Percentiles rank a stretch among this genome's conserved stretches.
Evolutionary conservation across 1,284 basidiomycete species (phyloP).

Genomic region (Stygiomarasmius scandens): DNA sequence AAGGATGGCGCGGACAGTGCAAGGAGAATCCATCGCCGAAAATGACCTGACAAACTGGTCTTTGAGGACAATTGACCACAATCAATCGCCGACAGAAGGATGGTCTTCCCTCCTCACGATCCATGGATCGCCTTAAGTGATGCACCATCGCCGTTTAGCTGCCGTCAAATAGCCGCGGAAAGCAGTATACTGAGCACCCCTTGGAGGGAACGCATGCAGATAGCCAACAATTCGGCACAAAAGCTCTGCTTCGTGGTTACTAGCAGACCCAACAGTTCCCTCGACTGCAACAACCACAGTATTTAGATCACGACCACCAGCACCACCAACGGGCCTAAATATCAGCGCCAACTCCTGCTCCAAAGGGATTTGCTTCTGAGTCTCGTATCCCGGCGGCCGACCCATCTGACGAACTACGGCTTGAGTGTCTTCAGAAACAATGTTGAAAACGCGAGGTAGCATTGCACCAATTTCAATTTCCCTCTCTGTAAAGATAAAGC

Average conservation of each 20-base stretch:
- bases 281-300: neutral
- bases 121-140: no score
- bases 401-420: neutral
- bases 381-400: neutral
- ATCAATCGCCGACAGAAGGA: no score
- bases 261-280: neutral
- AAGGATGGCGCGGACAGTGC: no score
- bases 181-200: neutral
- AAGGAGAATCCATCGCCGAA: no score
- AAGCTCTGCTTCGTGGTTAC: neutral
- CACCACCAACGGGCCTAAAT: neutral
- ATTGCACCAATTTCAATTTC: neutral
- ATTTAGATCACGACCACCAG: neutral
- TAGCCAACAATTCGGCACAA: conserved; percentile 2
- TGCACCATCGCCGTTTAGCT: no score
- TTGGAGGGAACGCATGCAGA: neutral
- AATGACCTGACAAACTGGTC: no score
- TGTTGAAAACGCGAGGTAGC: neutral
- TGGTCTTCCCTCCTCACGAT: no score
- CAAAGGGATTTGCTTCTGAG: neutral
- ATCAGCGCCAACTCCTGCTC: neutral
- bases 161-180: no score
- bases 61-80: no score
- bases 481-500: conserved; percentile 1
- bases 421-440: neutral